These are phyloP conservation scores for Hanseniaspora meyeri DNA, from an alignment of 805 yeast species.

Conservation along the genomic window DNA sequence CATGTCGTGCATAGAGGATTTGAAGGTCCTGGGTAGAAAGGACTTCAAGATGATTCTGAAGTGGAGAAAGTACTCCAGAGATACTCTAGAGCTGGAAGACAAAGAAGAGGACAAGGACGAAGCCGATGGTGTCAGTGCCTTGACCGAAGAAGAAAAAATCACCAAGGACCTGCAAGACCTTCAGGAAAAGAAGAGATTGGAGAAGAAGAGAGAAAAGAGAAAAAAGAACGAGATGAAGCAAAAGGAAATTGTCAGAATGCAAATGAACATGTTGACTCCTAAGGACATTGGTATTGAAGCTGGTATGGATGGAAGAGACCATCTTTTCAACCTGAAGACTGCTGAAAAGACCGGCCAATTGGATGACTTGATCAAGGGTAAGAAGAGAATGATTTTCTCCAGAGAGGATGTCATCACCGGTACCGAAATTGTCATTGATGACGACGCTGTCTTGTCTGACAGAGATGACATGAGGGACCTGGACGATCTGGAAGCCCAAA, in stretches of 20 bases:
- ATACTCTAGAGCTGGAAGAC: slow-evolving; percentile 51
- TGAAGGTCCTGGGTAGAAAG: slow-evolving; percentile 85
- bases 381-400: slow-evolving; percentile 47
- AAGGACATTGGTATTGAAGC: slow-evolving; percentile 90
- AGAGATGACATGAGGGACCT: slow-evolving; percentile 35
- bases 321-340: slow-evolving; percentile 67
- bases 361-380: slow-evolving; percentile 63
- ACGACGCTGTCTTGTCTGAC: slow-evolving; percentile 28
- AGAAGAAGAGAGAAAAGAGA: slow-evolving; percentile 69
- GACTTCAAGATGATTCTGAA: slow-evolving; percentile 76
- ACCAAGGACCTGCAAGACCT: slow-evolving; percentile 72
- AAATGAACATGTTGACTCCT: slow-evolving; percentile 91
- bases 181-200: slow-evolving; percentile 55
- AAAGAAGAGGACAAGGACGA: slow-evolving; percentile 33
- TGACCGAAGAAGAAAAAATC: slow-evolving; percentile 80
- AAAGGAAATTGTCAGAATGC: slow-evolving; percentile 80
- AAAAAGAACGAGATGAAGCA: slow-evolving; percentile 71
- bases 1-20: slow-evolving; percentile 72
- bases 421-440: slow-evolving; percentile 45
- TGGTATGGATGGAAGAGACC: slow-evolving; percentile 62
- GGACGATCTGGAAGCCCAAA: slow-evolving; percentile 65
- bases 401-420: slow-evolving; percentile 43
- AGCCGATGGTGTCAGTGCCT: slow-evolving; percentile 49
- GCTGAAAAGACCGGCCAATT: slow-evolving; percentile 82
- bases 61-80: slow-evolving; percentile 84